Conservation (phyloP, 805 yeast species). For the Lipomyces starkeyi region DNA sequence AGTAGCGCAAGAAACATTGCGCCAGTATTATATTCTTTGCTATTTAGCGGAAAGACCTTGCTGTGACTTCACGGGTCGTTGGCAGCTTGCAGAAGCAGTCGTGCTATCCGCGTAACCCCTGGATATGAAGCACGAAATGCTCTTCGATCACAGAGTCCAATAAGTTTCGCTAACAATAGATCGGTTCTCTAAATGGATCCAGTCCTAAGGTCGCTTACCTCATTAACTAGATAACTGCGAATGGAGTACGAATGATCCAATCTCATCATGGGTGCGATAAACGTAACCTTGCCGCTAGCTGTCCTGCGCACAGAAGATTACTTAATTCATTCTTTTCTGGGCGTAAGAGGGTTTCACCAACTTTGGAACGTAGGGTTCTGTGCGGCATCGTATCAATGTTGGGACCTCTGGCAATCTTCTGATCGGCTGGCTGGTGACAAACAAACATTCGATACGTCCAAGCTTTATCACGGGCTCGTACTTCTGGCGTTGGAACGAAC, state of each 20-base stretch:
- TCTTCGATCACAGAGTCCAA: not conserved
- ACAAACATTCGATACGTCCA: no score
- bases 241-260: not conserved
- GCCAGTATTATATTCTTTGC: not conserved
- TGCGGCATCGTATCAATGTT: not conserved
- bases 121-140: not conserved
- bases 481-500: no score
- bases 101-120: not conserved
- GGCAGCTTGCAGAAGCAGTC: not conserved
- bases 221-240: not conserved
- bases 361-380: not conserved
- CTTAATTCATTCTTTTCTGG: not conserved
- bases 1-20: conserved; percentile 63
- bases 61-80: not conserved
- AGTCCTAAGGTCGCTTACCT: not conserved
- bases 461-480: no score
- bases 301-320: not conserved
- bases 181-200: not conserved
- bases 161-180: not conserved
- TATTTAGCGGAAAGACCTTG: not conserved
- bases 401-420: not conserved
- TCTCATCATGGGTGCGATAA: not conserved
- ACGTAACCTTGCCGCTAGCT: not conserved
- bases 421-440: no score
- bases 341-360: not conserved